Base-by-base conservation (phyloP, 1,139 yeast genomes). In the Maudiozyma humilis region DNA sequence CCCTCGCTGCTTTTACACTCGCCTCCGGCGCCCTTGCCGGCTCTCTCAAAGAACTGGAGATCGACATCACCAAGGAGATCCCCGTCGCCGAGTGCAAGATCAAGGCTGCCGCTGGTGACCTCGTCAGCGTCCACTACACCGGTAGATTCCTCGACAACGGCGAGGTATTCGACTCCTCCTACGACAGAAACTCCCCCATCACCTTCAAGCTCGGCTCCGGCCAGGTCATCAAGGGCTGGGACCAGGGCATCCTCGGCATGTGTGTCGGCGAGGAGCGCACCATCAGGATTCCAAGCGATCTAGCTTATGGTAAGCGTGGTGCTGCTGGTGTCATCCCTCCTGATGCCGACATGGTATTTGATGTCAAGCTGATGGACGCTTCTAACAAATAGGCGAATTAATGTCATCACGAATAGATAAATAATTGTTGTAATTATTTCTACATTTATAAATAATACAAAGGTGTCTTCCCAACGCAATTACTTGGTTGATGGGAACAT, bases 151-250 rank as follows among this genome's bases (percentile, higher is more conserved):
- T 57, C 32, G 76, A 69, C 46, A 81, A 79, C 59, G 91, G 88
- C 6, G 70, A 76, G 25, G 76, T 73, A 19, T 86, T 86, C 56
- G 96, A 86, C 63, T 75, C 85, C n/a, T 83, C 93, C 5, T 69
- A 71, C 48, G 64, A 67, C 38, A 74, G 94, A 59, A 78, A 77
- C 29, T 60, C 66, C 31, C 95, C 96, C 44, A 69, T 87, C 52
- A 66, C 72, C 39, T 86, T 87, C 64, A 69, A 67, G 31, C 67
- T 87, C 45, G 96, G 96, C 40, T 66, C 68, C 31, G 89, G 91
- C 16, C 81, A 76, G 58, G 95, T 87, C 39, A 86, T 87, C 58
- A 63, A 72, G 53, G 95, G 95, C 49, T 87, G 95, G 95, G 95
- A 87, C 51, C 78, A 82, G 64, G 95, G 95, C 36, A 69, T 86